phyloP scores from a whole-genome alignment of 768 basidiomycete species.

The Russula lepida region DNA sequence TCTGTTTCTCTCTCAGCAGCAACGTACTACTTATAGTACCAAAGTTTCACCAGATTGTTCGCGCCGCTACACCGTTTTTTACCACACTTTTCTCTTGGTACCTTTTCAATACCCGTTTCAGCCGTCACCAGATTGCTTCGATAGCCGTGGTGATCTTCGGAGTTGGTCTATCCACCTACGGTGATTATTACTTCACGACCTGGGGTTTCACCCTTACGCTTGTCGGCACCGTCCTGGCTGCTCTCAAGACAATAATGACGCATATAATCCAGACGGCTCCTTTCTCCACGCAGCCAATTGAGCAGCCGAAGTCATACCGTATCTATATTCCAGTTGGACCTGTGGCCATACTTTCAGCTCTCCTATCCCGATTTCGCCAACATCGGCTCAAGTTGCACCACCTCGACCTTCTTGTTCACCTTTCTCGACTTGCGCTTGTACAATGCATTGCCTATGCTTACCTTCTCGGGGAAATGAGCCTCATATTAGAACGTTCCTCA shows the following conservation, averaged over 20 bases:
- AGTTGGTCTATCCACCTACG: conserved; percentile 90
- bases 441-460: conserved; percentile 77
- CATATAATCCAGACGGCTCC: conserved; percentile 56
- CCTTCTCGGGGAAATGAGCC: conserved; percentile 69
- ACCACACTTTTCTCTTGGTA: conserved; percentile 69
- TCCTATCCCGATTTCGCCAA: conserved; percentile 18
- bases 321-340: conserved; percentile 2
- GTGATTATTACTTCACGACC: conserved; percentile 87
- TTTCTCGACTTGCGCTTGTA: conserved; percentile 87
- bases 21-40: neutral
- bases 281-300: conserved; percentile 18
- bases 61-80: conserved; percentile 88
- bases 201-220: conserved; percentile 84
- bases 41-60: conserved; percentile 95
- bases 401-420: conserved; percentile 78
- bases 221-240: conserved; percentile 83
- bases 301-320: neutral
- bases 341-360: conserved; percentile 20
- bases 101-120: conserved; percentile 57
- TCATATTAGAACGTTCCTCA: conserved; percentile 36
- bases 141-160: conserved; percentile 82
- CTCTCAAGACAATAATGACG: conserved; percentile 89
- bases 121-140: conserved; percentile 53
- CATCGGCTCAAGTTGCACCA: conserved; percentile 49
- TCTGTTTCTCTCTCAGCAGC: conserved; percentile 19